Conservation (phyloP, 345 rosid species). For the Eucalyptus rudis region DNA sequence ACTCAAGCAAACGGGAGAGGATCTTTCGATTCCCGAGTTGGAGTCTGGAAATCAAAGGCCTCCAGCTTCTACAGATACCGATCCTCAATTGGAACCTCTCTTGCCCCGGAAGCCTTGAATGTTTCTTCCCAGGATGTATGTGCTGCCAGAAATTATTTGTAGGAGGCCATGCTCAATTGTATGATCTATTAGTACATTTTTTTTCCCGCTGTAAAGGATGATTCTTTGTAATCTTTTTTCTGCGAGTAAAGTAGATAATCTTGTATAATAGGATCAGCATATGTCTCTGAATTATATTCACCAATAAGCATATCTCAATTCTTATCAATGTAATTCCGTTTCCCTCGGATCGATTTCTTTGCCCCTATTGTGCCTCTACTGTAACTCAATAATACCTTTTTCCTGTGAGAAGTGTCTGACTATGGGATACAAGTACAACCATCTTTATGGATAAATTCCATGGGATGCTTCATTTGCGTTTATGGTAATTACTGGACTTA, state of each 20-base stretch:
- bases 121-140: neutral
- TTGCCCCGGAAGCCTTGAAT: constrained; percentile 17
- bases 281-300: neutral
- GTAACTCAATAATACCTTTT: neutral
- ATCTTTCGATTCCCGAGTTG: constrained; percentile 19
- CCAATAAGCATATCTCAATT: neutral
- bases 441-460: neutral
- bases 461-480: too few species aligned
- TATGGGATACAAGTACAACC: neutral
- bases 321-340: neutral
- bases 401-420: neutral
- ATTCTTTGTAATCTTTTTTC: neutral
- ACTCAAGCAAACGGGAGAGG: constrained; percentile 25
- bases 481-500: neutral
- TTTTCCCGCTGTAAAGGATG: neutral
- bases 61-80: neutral
- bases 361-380: neutral
- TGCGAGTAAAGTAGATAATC: neutral
- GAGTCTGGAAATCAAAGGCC: constrained; percentile 29
- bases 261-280: neutral
- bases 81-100: constrained; percentile 56
- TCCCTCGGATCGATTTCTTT: neutral
- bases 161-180: neutral
- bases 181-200: neutral
- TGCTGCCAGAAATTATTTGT: neutral